Conservation (phyloP, 371 early-diverging fungal species). For the Rhizopus microsporus region DNA sequence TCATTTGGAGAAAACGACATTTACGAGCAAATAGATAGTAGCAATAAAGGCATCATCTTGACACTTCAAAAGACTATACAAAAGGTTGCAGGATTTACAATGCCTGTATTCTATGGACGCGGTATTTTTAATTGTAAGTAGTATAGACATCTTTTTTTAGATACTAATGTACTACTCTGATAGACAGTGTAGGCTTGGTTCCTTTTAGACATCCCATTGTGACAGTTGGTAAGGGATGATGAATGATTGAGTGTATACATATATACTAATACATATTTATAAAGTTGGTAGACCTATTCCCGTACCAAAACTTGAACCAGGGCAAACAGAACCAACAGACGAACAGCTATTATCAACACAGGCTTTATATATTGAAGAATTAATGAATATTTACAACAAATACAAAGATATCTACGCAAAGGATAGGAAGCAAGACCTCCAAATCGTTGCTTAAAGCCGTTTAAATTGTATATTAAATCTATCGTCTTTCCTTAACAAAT, state of each 20-base stretch:
- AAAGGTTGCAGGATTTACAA: constrained; percentile 57
- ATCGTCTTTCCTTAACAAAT: constrained; percentile 83
- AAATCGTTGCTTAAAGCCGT: constrained; percentile 6
- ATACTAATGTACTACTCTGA: neutral
- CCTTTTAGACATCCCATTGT: constrained; percentile 52
- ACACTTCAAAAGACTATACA: constrained; percentile 58
- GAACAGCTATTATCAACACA: constrained; percentile 65
- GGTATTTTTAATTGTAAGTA: constrained; percentile 64
- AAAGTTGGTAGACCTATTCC: constrained; percentile 66
- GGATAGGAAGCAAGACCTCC: constrained; percentile 49
- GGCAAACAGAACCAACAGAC: constrained; percentile 50
- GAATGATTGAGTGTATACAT: neutral
- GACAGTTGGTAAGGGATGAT: constrained; percentile 38
- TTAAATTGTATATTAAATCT: constrained; percentile 16
- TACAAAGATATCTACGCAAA: constrained; percentile 73
- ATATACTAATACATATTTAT: neutral
- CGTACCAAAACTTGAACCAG: constrained; percentile 44
- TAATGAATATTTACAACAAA: constrained; percentile 62
- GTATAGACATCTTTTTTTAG: neutral
- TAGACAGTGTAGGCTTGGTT: constrained; percentile 53
- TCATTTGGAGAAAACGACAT: constrained; percentile 83
- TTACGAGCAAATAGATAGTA: constrained; percentile 58
- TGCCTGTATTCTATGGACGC: constrained; percentile 69
- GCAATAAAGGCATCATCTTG: constrained; percentile 42
- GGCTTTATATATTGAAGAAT: constrained; percentile 56